Evolutionary conservation across 2,329 filamentous ascomycete genomes (phyloP).

Genomic region (Trichoderma guizhouense): DNA sequence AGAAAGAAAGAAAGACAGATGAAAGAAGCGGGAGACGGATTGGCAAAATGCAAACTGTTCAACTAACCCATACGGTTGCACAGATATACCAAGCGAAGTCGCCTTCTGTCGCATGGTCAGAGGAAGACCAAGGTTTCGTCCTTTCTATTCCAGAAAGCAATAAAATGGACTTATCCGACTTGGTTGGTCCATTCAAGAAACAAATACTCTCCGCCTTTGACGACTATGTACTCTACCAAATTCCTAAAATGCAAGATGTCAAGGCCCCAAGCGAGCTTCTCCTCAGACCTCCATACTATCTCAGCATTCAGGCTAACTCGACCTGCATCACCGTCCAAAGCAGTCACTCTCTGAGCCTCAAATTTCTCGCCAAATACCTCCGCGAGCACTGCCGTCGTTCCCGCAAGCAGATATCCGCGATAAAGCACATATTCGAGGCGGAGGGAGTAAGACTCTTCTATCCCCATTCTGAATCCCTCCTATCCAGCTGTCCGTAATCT

Average conservation of each 20-base stretch:
- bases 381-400: background rate
- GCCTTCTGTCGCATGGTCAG: background rate
- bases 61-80: background rate
- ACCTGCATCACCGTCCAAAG: background rate
- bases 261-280: background rate
- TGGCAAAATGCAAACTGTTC: background rate
- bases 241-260: background rate
- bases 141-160: background rate
- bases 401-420: too few species aligned
- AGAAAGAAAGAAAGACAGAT: background rate
- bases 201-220: background rate
- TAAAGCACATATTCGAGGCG: too few species aligned
- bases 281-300: background rate
- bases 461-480: background rate
- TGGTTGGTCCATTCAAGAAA: accelerated
- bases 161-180: background rate
- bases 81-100: background rate
- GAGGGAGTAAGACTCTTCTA: background rate
- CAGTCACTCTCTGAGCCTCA: background rate
- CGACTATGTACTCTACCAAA: too few species aligned
- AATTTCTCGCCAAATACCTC: background rate
- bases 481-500: background rate
- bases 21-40: background rate
- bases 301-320: background rate
- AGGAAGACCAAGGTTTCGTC: background rate